Evolutionary conservation across 306 rosid genomes (phyloP), one percentile per base, ranked within the genome.

Genomic region (Vigna reflexopilosa): DNA sequence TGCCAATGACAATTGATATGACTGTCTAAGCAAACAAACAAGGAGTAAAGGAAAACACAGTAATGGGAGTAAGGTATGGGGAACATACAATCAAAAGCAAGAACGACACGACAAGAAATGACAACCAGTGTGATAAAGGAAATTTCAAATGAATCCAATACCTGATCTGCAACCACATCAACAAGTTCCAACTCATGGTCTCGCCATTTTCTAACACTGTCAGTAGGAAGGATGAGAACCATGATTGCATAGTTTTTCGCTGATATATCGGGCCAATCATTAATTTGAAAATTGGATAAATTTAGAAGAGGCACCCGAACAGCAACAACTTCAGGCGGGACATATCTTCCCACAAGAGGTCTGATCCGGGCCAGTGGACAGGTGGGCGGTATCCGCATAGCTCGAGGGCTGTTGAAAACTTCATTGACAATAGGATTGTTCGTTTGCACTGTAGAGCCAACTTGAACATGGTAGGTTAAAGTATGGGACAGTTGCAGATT

Each of bases 151-250:
- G 22, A 69, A 92, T 94, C 90, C 91, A 97, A 80, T 95, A 95
- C 98, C 97, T 95, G 98, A 81, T 95, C 97, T 4, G 98, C 97
- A 65, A 95, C 97, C 61, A 95, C 97, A 65, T 95, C 90, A 51
- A 92, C 93, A 17, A 95, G 89, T 79, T 95, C 98, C 88, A 95
- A 66, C 82, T 91, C 97, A 76, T 95, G 92, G 81, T 92, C 95
- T 69, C 97, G 90, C 98, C 98, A 95, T 79, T 88, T 84, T 86
- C 97, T 86, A 38, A 85, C 89, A 49, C 95, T 75, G 67, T 88
- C 95, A 2, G 97, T 83, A 40, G 98, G 98, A 67, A 95, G 97
- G 76, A 91, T 89, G 83, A 95, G 82, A 85, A 95, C 97, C 98
- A 95, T 90, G 78, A 95, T 91, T 61, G 98, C 98, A 63, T 83